Base-by-base conservation (phyloP, 352 stramenopile genomes). In the Phytophthora sp. region DNA sequence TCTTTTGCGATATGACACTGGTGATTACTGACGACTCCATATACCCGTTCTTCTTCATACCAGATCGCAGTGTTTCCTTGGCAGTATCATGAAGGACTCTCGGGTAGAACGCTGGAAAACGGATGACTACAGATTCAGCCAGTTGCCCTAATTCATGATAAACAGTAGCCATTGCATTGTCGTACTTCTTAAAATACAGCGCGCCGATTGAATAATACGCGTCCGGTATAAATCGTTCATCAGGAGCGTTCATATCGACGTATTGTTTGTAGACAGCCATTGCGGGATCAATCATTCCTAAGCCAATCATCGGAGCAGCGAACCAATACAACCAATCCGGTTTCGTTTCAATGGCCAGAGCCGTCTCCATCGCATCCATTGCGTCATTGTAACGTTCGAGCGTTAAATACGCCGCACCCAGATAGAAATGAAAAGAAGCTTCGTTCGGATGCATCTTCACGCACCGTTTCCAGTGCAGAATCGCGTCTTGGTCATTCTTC, bases 141-240 rank as follows among this genome's bases (percentile, higher is more conserved):
- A 69, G 65, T 30, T 77, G 58, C 4, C 68, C 72, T 3, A 79
- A 52, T 18, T 73, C 72, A 45, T 74, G 63, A 16, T 69, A 74
- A 0, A 76, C 52, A 38, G 65, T 51, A 23, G 68, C 72, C 60
- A 67, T 72, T 0, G 51, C 23, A 53, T 72, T 51, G 47, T 79
- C 35, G 26, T 42, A 57, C 23, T 73, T 49, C 15, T 69, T 64
- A 16, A 77, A 63, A 41, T 74, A 69, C 18, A 79, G 13, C 11
- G 68, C 64, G 9, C 63, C 72, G 44, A 79, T 61, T 0, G 59
- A 63, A 57, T 74, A 76, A 18, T 72, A 77, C 1, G 72, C 72
- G 18, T 79, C 72, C 0, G 72, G 68, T 26, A 79, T 67, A 27
- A 70, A 77, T n/a, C 61, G 45, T n/a, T 77, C 72, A 26, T 79